A percentile compares a stretch with the other conserved stretches of the same genome.
Conservation (phyloP, 305 asterid species). For the Solanum aculeatissimum region DNA sequence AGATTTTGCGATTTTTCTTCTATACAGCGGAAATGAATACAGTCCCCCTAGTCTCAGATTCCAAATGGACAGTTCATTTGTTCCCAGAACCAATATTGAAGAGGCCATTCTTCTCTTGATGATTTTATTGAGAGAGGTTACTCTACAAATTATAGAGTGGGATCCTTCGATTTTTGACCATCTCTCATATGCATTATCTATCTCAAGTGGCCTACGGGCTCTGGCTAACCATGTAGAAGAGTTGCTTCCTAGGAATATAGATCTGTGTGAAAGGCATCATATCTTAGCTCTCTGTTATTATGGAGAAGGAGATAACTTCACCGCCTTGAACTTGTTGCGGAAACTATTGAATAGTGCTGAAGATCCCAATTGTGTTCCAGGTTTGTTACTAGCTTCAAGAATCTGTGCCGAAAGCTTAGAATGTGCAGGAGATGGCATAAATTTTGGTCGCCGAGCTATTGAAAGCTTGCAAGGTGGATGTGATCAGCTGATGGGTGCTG, state of each 20-base stretch:
- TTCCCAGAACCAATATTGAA: slow-evolving; percentile 72
- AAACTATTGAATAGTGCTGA: slow-evolving; percentile 34
- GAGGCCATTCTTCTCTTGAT: slow-evolving; percentile 86
- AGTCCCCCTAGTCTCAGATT: slow-evolving; percentile 61
- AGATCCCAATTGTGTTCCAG: slow-evolving; percentile 34
- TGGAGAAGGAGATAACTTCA: slow-evolving; percentile 56
- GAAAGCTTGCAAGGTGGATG: slow-evolving; percentile 43
- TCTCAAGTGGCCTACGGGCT: slow-evolving; percentile 62
- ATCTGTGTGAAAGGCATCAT: slow-evolving; percentile 44
- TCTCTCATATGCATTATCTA: slow-evolving; percentile 72
- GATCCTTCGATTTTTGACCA: slow-evolving; percentile 81
- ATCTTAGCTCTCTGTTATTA: slow-evolving; percentile 74
- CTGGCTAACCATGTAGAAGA: slow-evolving; percentile 81
- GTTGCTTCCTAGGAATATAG: slow-evolving; percentile 63
- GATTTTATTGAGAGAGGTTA: slow-evolving; percentile 52
- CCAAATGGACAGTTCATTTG: slow-evolving; percentile 66
- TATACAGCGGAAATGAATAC: slow-evolving; percentile 80
- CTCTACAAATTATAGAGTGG: slow-evolving; percentile 63
- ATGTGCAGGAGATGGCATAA: slow-evolving; percentile 47
- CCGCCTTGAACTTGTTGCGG: slow-evolving; percentile 60
- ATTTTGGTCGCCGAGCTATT: slow-evolving; percentile 50
- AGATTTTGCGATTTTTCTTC: slow-evolving; percentile 67
- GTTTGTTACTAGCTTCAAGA: slow-evolving; percentile 56
- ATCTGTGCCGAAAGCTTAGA: slow-evolving; percentile 41
- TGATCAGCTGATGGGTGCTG: slow-evolving; percentile 43